Evolutionary conservation across 257 asterid genomes (phyloP), one percentile per base, ranked within the genome.

Genomic region (Rauvolfia tetraphylla): DNA sequence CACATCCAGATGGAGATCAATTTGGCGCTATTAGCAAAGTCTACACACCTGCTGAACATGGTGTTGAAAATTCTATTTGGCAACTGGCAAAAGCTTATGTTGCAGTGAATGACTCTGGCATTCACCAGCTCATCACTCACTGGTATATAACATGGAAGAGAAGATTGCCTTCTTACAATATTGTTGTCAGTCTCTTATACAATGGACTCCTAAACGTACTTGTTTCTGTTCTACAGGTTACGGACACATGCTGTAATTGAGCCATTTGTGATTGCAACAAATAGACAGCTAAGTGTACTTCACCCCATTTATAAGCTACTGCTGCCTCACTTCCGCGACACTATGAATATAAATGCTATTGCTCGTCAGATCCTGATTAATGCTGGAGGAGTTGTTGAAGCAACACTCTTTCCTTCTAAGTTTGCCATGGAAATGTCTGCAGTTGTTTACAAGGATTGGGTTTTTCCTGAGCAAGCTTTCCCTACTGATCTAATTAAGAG

Each of bases 11-110:
- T 0, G 95, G 87, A 44, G 90, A 86, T 78, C 81, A 82, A 68
- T 81, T 67, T 22, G 95, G 95, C 18, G 81, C 88, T 2, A 67
- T 85, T 42, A 90, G 93, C 85, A 68, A 78, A 36, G 93, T 90
- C 7, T 81, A 76, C 77, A 85, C 86, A 7, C 97, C 96, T 59
- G 86, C 92, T 44, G 85, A 87, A 79, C 86, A 89, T 13, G 95
- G 93, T 48, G 85, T 81, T 34, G 79, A 86, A 68, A 83, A 81
- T 42, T 71, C 92, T 18, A 77, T 90, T 46, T 92, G 97, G 97
- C 91, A 85, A 81, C 86, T 90, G 76, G 97, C 97, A 51, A 92
- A 92, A 87, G 95, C 93, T 80, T 89, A 92, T 83, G 97, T 82
- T 61, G 85, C 89, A 15, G 87, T 92, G 49, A 86, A 85, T 80